Evolutionary conservation across 139 green algal species (phyloP).

Genomic region (Coelastrella sp.): DNA sequence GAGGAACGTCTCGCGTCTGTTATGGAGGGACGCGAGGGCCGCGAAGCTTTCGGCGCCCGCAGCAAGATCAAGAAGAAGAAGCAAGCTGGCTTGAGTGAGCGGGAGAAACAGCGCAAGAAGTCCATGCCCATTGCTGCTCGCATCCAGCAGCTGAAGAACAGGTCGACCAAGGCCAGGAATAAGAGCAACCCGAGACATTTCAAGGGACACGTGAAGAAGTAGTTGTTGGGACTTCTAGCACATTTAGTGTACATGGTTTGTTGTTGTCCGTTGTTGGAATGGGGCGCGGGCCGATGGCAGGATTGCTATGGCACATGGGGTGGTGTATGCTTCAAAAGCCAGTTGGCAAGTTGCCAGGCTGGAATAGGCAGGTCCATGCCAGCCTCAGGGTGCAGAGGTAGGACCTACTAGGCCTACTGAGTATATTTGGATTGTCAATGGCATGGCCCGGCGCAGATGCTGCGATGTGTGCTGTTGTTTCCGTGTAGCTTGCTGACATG

Average conservation of each 20-base stretch:
- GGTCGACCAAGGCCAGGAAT: slow-evolving; percentile 47
- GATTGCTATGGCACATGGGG: too few species aligned
- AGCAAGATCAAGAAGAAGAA: slow-evolving; percentile 88
- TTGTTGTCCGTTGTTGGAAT: too few species aligned
- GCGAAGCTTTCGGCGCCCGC: slow-evolving; percentile 81
- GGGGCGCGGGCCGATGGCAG: too few species aligned
- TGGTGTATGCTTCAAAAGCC: too few species aligned
- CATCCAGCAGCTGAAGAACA: slow-evolving; percentile 68
- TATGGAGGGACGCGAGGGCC: slow-evolving; percentile 86
- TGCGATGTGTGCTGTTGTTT: background rate
- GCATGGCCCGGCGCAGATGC: background rate
- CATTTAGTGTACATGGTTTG: too few species aligned
- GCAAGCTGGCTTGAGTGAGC: slow-evolving; percentile 86
- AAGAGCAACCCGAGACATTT: slow-evolving; percentile 74
- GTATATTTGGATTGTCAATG: background rate
- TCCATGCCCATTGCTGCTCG: slow-evolving; percentile 87
- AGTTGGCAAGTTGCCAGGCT: too few species aligned
- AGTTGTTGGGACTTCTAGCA: background rate
- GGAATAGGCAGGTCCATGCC: background rate
- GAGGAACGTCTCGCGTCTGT: slow-evolving; percentile 77
- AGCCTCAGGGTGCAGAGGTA: background rate
- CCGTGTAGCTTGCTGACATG: background rate
- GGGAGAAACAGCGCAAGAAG: slow-evolving; percentile 93
- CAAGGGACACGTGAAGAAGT: slow-evolving; percentile 75
- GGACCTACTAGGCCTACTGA: too few species aligned